Conservation (phyloP, 2,329 filamentous ascomycete genomes). For the Curvularia spicifera region DNA sequence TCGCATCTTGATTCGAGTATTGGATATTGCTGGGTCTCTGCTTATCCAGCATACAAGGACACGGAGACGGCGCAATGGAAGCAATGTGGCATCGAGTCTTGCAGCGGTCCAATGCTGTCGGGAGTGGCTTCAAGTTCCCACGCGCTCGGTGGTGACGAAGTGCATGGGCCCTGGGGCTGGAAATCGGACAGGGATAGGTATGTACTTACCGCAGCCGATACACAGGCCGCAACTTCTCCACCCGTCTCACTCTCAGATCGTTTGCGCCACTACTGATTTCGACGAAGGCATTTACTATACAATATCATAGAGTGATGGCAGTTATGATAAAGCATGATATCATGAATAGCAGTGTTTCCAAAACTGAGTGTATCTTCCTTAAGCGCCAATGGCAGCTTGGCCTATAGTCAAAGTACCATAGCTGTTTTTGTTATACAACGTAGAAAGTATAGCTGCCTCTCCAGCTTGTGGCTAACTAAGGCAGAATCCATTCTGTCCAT, state of each 20-base stretch:
- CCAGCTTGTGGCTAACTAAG: too few relatives aligned
- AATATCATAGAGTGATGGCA: too few relatives aligned
- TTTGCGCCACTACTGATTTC: too few relatives aligned
- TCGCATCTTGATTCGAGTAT: constrained; percentile 16
- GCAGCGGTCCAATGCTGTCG: constrained; percentile 3
- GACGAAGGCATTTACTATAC: too few relatives aligned
- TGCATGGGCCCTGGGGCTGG: constrained; percentile 15
- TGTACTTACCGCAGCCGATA: constrained; percentile 11
- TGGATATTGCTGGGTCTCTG: background rate
- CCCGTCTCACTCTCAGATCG: background rate
- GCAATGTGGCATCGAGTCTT: constrained; percentile 6
- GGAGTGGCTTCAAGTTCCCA: constrained; percentile 11
- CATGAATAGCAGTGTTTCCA: too few relatives aligned
- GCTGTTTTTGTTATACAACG: too few relatives aligned
- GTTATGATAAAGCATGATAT: too few relatives aligned
- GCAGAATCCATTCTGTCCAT: too few relatives aligned
- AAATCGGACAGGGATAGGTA: constrained; percentile 10
- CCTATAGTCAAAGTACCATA: too few relatives aligned
- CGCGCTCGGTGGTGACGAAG: constrained; percentile 18
- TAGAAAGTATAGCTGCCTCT: too few relatives aligned
- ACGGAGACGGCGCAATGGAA: constrained; percentile 3
- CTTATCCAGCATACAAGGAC: background rate
- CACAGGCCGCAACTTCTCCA: constrained; percentile 12
- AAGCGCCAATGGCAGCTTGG: too few relatives aligned
- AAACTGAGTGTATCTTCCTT: too few relatives aligned